A percentile compares a stretch with the other conserved stretches of the same genome.
Evolutionary conservation across 176 grass and related monocot species (phyloP).

Genomic region (Phyllostachys edulis): DNA sequence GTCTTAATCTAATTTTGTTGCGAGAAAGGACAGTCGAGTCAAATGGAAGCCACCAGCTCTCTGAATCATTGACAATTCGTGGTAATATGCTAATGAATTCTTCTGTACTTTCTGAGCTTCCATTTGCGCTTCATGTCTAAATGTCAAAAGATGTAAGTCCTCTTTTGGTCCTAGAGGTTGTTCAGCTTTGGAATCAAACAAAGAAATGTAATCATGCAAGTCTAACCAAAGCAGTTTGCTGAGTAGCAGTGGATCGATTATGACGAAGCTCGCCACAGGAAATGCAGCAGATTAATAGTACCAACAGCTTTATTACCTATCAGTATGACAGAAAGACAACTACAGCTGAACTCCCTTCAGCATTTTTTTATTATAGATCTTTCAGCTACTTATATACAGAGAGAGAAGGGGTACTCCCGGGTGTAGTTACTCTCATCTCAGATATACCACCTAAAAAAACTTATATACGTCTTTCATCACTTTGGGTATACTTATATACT

Average conservation of each 20-base stretch:
- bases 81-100: neutral
- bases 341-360: constrained; percentile 10
- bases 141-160: neutral
- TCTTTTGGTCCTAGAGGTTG: neutral
- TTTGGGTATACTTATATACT: too few relatives aligned
- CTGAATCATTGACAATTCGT: neutral
- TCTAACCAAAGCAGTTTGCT: constrained; percentile 17
- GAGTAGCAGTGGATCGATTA: neutral
- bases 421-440: too few relatives aligned
- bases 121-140: neutral
- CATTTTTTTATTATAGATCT: neutral
- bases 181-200: neutral
- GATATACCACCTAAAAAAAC: too few relatives aligned
- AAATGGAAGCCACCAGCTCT: constrained; percentile 6
- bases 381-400: neutral
- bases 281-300: neutral
- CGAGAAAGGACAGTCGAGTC: neutral
- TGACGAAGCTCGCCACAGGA: neutral
- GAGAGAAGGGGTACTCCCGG: too few relatives aligned
- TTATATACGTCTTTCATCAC: too few relatives aligned
- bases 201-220: constrained; percentile 1
- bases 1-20: neutral
- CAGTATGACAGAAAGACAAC: neutral
- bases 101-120: neutral
- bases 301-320: neutral